Conservation (phyloP, 257 asterid species). For the Ocimum tenuiflorum region DNA sequence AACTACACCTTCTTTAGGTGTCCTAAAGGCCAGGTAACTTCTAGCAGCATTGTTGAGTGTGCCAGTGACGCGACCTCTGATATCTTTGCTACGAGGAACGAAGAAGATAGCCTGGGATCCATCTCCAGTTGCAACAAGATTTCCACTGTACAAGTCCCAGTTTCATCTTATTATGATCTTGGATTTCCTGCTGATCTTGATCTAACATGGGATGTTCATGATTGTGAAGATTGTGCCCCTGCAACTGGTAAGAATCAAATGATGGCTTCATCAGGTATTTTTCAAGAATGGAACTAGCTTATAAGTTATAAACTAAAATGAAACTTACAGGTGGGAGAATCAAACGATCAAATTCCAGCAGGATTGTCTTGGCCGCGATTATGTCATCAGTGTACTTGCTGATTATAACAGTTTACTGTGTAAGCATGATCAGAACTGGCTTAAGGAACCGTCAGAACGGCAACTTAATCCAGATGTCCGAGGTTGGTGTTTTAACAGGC, state of each 20-base stretch:
- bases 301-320: conserved; percentile 4
- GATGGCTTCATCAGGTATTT: neutral
- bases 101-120: neutral
- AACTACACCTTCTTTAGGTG: conserved; percentile 46
- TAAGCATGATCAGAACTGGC: neutral
- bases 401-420: conserved; percentile 10
- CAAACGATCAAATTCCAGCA: conserved; percentile 4
- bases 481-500: conserved; percentile 15
- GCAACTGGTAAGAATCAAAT: neutral
- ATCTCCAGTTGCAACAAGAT: conserved; percentile 22
- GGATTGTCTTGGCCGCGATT: conserved; percentile 21
- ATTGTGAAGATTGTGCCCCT: conserved; percentile 5
- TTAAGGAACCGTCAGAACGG: neutral
- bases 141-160: conserved; percentile 25
- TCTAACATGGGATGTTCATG: conserved; percentile 32
- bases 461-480: conserved; percentile 11
- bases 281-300: neutral
- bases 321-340: conserved; percentile 16
- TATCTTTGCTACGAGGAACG: neutral
- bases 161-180: conserved; percentile 12
- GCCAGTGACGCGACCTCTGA: conserved; percentile 34
- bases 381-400: conserved; percentile 26
- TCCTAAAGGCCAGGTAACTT: conserved; percentile 18
- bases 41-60: conserved; percentile 30
- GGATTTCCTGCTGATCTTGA: conserved; percentile 26